These are phyloP conservation scores for Aspergillus avenaceus DNA, from an alignment of 495 filamentous ascomycete species.

Conservation along the genomic window DNA sequence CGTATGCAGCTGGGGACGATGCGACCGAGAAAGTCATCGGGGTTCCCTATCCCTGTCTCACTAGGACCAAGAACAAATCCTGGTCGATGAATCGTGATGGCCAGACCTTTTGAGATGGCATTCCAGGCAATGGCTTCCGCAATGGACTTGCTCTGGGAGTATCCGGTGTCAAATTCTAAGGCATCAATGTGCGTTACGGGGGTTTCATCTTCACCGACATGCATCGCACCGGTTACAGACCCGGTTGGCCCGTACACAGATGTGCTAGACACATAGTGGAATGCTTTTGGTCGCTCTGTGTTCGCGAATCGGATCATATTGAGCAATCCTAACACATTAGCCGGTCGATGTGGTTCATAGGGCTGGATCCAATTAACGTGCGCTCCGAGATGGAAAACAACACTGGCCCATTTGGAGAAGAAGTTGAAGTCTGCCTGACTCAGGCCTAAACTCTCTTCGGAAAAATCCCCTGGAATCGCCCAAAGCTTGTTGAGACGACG, in stretches of 20 bases:
- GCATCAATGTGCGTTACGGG: not conserved
- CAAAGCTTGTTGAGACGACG: not conserved
- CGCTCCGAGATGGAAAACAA: slow-evolving; percentile 12
- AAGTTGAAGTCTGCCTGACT: not conserved
- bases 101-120: not conserved
- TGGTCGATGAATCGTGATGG: not conserved
- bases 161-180: slow-evolving; percentile 2
- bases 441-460: not conserved
- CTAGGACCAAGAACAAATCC: not conserved
- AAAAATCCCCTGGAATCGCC: not conserved
- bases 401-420: slow-evolving; percentile 3
- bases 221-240: not conserved
- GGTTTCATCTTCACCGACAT: slow-evolving; percentile 1
- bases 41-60: not conserved
- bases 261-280: slow-evolving; percentile 11
- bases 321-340: slow-evolving; percentile 5
- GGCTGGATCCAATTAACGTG: slow-evolving; percentile 9
- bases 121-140: not conserved
- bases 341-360: slow-evolving; percentile 2
- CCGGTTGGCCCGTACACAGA: slow-evolving; percentile 5
- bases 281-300: slow-evolving; percentile 2
- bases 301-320: slow-evolving; percentile 5
- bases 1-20: not conserved
- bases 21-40: not conserved
- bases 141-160: not conserved